A percentile compares a stretch with the other conserved stretches of the same genome.
Evolutionary conservation across 2,329 filamentous ascomycete genomes (phyloP).

Genomic region (Lachnellula hyalina): DNA sequence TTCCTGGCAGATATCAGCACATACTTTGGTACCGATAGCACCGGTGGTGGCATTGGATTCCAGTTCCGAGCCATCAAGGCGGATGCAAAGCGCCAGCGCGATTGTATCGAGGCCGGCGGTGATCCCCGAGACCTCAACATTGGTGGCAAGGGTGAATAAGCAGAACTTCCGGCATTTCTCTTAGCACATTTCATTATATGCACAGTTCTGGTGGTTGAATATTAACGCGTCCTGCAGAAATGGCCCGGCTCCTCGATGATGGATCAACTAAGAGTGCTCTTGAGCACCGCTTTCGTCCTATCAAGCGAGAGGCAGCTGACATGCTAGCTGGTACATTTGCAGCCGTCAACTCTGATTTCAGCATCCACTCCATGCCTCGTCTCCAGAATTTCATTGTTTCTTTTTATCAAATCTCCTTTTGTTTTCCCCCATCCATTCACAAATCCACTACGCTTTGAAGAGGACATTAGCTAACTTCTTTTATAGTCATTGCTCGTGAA

Average conservation of each 20-base stretch:
- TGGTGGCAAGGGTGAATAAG: constrained; percentile 8
- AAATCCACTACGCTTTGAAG: constrained; percentile 7
- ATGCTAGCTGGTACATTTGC: constrained; percentile 19
- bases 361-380: not conserved
- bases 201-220: constrained; percentile 1
- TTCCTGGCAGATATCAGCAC: constrained; percentile 48
- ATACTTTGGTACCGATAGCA: constrained; percentile 53
- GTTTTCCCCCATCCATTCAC: constrained; percentile 4
- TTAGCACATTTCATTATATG: constrained; percentile 2
- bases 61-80: constrained; percentile 54
- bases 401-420: constrained; percentile 14
- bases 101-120: constrained; percentile 39
- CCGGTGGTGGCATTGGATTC: constrained; percentile 52
- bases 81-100: constrained; percentile 44
- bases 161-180: not conserved
- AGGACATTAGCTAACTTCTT: constrained; percentile 23
- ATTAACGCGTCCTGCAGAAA: constrained; percentile 10
- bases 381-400: not conserved
- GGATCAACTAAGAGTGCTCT: constrained; percentile 21
- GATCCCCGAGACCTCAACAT: constrained; percentile 35
- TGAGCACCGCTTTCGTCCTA: constrained; percentile 26
- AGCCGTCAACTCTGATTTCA: not conserved
- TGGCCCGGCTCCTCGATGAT: constrained; percentile 18
- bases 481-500: constrained; percentile 24
- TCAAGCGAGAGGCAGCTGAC: constrained; percentile 24